Percentiles rank a stretch among this genome's conserved stretches.
phyloP scores from a whole-genome alignment of 164 flowering plant species.

The Platanus orientalis region DNA sequence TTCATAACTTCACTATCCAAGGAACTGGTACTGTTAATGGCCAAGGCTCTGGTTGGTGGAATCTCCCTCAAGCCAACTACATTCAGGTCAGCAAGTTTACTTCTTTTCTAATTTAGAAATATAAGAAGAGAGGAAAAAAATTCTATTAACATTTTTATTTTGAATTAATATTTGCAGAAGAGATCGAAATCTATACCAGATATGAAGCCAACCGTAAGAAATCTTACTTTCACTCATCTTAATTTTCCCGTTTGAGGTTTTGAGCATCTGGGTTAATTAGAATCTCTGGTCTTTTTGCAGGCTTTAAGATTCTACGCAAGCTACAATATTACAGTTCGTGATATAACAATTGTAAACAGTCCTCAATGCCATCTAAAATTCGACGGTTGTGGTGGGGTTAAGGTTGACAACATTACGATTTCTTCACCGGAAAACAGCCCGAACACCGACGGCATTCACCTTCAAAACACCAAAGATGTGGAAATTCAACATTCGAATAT shows the following conservation, averaged over 20 bases:
- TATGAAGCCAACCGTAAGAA: slow-evolving; percentile 79
- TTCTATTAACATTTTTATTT: not conserved
- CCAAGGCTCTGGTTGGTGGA: slow-evolving; percentile 83
- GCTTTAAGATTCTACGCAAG: slow-evolving; percentile 74
- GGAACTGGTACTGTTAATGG: slow-evolving; percentile 77
- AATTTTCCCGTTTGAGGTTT: not conserved
- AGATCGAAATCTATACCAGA: slow-evolving; percentile 40
- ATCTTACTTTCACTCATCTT: not conserved
- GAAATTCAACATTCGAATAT: slow-evolving; percentile 61
- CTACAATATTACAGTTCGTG: slow-evolving; percentile 49
- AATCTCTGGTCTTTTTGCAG: slow-evolving; percentile 28
- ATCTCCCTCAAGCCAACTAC: slow-evolving; percentile 15
- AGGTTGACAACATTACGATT: slow-evolving; percentile 58
- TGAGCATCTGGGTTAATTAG: not conserved
- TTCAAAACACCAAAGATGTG: slow-evolving; percentile 65
- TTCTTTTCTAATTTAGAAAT: not conserved
- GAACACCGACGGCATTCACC: slow-evolving; percentile 92
- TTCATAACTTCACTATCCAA: slow-evolving; percentile 67
- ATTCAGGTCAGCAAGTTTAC: slow-evolving; percentile 25
- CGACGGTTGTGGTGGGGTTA: slow-evolving; percentile 45
- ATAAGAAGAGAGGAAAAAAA: not conserved
- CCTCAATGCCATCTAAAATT: slow-evolving; percentile 85
- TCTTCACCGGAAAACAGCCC: slow-evolving; percentile 75
- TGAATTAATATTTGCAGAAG: slow-evolving; percentile 34
- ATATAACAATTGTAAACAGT: slow-evolving; percentile 64